Conservation (phyloP, 2,329 filamentous ascomycete species). For the Paraconiothyrium sp. region DNA sequence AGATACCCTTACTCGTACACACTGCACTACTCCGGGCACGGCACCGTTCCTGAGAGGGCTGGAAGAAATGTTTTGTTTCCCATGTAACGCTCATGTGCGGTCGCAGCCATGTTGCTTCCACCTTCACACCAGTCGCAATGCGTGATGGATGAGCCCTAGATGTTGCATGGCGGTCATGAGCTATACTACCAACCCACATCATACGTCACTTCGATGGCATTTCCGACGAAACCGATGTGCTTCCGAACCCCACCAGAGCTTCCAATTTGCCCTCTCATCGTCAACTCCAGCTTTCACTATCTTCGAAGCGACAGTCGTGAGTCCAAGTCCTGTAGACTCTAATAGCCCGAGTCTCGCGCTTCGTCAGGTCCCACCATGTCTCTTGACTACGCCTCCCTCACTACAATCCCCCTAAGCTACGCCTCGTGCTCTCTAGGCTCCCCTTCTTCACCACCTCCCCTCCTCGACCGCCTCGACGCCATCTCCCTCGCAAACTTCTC, state of each 20-base stretch:
- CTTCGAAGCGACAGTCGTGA: not conserved
- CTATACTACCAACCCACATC: not conserved
- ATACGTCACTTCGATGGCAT: constrained; percentile 39
- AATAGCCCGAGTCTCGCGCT: not conserved
- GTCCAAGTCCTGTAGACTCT: not conserved
- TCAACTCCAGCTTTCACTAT: not conserved
- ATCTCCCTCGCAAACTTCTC: constrained; percentile 72
- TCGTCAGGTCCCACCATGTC: constrained; percentile 38
- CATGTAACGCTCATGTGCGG: too few relatives aligned
- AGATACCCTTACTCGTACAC: not conserved
- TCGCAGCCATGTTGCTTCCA: too few relatives aligned
- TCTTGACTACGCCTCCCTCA: constrained; percentile 46
- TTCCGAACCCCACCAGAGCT: constrained; percentile 7
- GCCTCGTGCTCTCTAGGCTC: constrained; percentile 66
- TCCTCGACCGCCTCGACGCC: constrained; percentile 68
- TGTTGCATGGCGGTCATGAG: not conserved
- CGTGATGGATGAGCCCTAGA: not conserved
- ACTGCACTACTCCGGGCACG: too few relatives aligned
- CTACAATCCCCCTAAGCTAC: constrained; percentile 61
- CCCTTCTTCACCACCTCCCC: constrained; percentile 54
- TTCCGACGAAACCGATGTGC: constrained; percentile 24
- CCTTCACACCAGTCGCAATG: not conserved
- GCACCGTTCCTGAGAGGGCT: too few relatives aligned
- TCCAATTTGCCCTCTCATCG: not conserved
- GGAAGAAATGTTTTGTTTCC: too few relatives aligned